Evolutionary conservation across 1,284 basidiomycete species (phyloP), one percentile per base, ranked within the genome.

Genomic region (Ganoderma lingzhi): DNA sequence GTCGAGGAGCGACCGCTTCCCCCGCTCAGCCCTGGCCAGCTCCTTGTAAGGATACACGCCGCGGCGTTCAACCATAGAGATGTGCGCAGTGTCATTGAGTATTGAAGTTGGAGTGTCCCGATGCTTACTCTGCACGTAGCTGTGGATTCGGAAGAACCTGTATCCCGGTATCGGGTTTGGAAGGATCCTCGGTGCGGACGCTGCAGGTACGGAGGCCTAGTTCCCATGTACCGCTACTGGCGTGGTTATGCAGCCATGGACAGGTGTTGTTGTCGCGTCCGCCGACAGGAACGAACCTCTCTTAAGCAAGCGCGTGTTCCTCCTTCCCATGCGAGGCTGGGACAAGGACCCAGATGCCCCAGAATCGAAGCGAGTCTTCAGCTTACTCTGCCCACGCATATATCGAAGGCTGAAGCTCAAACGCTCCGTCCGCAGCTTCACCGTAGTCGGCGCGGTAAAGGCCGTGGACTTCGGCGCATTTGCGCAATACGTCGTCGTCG

Each of bases 11-110:
- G 79, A 53, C 81, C 84, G 0, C 76, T 93, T 58, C 84, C 85
- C 12, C 55, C 77, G n/a, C 82, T 92, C 65, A 82, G 86, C 71
- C 70, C 79, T 0, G 89, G 87, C 1, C 82, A 93, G 76, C 78
- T 94, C 1, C 82, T 94, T 3, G 89, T 94, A 19, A 87, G 86
- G 77, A 86, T 93, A 59, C 81, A 81, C 19, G 93, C 93, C 10
- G 91, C 86, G 0, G 88, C 87, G n/a, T 93, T 93, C 82, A 96
- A 96, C 78, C 92, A 90, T 72, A 84, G 91, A 75, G 94, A 95
- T 77, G 93, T 95, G 73, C 68, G 87, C 80, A 10, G n/a, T 10
- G 45, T 15, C 41, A 44, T 32, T 39, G 48, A 28, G 10, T 1
- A 4, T 30, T 39, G 10, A 39, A n/a, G 48, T 23, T n/a, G 30